Evolutionary conservation across 2,329 filamentous ascomycete genomes (phyloP).

Genomic region (Gaeumannomyces tritici): DNA sequence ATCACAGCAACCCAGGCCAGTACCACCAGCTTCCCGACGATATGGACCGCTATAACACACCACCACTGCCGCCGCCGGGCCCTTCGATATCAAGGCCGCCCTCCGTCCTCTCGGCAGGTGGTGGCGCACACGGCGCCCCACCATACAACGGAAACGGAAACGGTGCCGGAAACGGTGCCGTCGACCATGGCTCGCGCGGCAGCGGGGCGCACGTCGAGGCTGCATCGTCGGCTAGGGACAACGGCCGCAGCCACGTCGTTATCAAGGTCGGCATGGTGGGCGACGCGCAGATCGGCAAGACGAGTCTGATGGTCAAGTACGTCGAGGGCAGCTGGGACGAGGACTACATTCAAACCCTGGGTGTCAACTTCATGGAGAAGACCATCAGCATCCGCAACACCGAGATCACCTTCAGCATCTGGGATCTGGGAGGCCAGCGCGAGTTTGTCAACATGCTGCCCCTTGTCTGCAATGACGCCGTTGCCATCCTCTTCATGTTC

Average conservation of each 20-base stretch:
- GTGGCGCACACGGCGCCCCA: slow-evolving; percentile 27
- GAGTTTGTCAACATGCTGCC: slow-evolving; percentile 99
- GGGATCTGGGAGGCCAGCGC: slow-evolving; percentile 94
- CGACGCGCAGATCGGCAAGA: slow-evolving; percentile 98
- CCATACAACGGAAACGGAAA: slow-evolving; percentile 25
- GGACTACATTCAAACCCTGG: slow-evolving; percentile 97
- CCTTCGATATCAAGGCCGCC: slow-evolving; percentile 38
- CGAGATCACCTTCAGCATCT: slow-evolving; percentile 98
- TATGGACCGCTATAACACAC: slow-evolving; percentile 36
- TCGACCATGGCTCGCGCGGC: slow-evolving; percentile 34
- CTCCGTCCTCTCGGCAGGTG: slow-evolving; percentile 39
- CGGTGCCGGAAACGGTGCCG: no score
- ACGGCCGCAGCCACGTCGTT: slow-evolving; percentile 66
- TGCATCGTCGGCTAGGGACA: slow-evolving; percentile 20
- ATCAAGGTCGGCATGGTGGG: slow-evolving; percentile 99
- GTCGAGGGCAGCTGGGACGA: slow-evolving; percentile 99
- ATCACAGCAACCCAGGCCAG: slow-evolving; percentile 7
- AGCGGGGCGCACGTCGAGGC: slow-evolving; percentile 25
- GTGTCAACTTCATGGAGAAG: slow-evolving; percentile 99
- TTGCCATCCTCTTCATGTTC: slow-evolving; percentile 99
- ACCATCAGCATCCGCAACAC: slow-evolving; percentile 99
- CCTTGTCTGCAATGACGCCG: slow-evolving; percentile 97
- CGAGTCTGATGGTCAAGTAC: slow-evolving; percentile 98
- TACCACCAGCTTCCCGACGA: slow-evolving; percentile 15
- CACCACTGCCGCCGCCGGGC: slow-evolving; percentile 29